Percentiles rank a stretch among this genome's conserved stretches.
phyloP scores from a whole-genome alignment of 2,329 filamentous ascomycete species.

The Helotiales sp. region DNA sequence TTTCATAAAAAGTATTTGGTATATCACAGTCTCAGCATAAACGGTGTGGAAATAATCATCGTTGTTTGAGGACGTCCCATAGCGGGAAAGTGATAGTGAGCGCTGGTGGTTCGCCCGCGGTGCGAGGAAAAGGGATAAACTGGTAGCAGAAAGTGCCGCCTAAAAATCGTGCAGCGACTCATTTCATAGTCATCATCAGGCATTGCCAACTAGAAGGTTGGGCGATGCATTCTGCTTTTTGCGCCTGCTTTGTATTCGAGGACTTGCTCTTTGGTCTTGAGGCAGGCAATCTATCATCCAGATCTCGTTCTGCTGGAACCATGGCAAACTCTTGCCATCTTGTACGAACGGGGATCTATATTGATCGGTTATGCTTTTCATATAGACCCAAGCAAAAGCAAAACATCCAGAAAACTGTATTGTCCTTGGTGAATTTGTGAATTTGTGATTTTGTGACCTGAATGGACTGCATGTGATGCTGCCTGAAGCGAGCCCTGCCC shows the following conservation, averaged over 20 bases:
- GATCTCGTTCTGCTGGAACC: slow-evolving; percentile 25
- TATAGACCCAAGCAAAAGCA: slow-evolving; percentile 30
- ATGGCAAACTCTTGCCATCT: slow-evolving; percentile 8
- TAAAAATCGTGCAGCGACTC: slow-evolving; percentile 22
- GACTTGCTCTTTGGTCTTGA: slow-evolving; percentile 31
- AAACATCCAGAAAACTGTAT: slow-evolving; percentile 21
- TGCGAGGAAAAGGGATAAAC: slow-evolving; percentile 34
- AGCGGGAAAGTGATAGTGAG: slow-evolving; percentile 37
- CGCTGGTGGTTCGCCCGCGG: slow-evolving; percentile 37
- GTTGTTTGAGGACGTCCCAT: slow-evolving; percentile 25
- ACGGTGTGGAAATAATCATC: slow-evolving; percentile 24
- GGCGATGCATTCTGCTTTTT: slow-evolving; percentile 33
- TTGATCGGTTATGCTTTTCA: slow-evolving; percentile 27
- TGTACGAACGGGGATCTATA: slow-evolving; percentile 23
- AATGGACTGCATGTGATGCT: not conserved
- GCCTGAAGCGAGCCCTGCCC: not conserved
- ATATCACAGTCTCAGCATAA: slow-evolving; percentile 33
- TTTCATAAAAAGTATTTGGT: slow-evolving; percentile 26
- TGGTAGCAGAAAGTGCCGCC: slow-evolving; percentile 36
- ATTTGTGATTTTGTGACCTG: not conserved
- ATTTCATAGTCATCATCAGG: slow-evolving; percentile 31
- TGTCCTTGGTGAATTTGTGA: not conserved
- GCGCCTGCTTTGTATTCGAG: slow-evolving; percentile 32
- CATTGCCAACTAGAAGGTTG: slow-evolving; percentile 35
- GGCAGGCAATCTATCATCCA: slow-evolving; percentile 26